These are phyloP conservation scores for Blastocystis sp. DNA, from an alignment of 352 stramenopile species.

Conservation along the genomic window DNA sequence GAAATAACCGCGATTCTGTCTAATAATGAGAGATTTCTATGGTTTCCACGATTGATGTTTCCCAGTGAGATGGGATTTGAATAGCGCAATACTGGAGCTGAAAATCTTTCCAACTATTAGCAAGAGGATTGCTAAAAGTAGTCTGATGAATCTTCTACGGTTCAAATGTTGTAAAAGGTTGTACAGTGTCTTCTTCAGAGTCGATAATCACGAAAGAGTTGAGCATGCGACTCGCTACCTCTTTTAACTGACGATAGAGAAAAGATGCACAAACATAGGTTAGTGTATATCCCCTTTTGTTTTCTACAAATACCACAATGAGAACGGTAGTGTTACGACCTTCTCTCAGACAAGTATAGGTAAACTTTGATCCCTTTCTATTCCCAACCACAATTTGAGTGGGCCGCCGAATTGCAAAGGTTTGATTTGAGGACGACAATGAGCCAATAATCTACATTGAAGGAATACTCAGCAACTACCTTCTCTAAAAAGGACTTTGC, in stretches of 20 bases:
- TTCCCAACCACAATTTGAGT: background rate
- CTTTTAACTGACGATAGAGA: background rate
- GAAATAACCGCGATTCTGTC: background rate
- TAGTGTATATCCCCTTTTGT: background rate
- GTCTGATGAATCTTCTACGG: background rate
- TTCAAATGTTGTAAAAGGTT: background rate
- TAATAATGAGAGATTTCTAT: background rate
- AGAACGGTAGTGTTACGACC: background rate
- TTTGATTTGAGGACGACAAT: background rate
- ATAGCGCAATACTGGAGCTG: background rate
- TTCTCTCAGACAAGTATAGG: background rate
- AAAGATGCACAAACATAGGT: background rate
- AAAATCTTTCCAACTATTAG: background rate
- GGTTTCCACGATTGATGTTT: background rate
- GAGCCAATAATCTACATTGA: background rate
- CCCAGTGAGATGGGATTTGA: background rate
- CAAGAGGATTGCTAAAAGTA: background rate
- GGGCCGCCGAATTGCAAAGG: background rate
- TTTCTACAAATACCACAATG: slow-evolving; percentile 26
- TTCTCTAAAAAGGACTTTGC: background rate
- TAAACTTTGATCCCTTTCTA: background rate
- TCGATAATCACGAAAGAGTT: background rate
- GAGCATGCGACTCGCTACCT: background rate
- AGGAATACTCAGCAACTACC: background rate
- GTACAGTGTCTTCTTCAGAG: background rate